These are phyloP conservation scores for Penicillium sp. DNA, from an alignment of 2,329 filamentous ascomycete genomes.

Conservation along the genomic window DNA sequence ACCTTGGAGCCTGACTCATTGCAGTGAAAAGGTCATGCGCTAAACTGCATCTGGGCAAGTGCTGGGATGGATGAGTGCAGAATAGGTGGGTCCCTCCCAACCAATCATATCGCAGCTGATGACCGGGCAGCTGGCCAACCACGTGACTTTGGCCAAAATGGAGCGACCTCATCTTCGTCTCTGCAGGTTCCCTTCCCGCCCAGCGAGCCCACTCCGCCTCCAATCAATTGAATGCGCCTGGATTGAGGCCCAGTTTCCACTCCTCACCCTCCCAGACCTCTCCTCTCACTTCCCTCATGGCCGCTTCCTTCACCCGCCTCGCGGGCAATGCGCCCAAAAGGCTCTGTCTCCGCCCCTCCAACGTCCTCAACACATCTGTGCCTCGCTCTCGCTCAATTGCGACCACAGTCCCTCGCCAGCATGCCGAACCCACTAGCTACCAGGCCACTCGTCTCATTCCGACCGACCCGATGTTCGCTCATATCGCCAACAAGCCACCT, in stretches of 20 bases:
- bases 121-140: constrained; percentile 35
- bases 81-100: constrained; percentile 19
- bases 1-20: not conserved
- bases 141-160: constrained; percentile 42
- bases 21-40: not conserved
- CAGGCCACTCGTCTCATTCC: constrained; percentile 60
- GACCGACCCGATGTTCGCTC: constrained; percentile 61
- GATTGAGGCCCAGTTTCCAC: constrained; percentile 38
- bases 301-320: constrained; percentile 64
- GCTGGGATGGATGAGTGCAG: constrained; percentile 7
- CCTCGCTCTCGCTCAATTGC: constrained; percentile 60
- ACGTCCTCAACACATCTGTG: constrained; percentile 44
- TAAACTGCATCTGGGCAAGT: constrained; percentile 3
- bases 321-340: constrained; percentile 64
- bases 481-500: constrained; percentile 47
- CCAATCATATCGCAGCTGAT: constrained; percentile 42
- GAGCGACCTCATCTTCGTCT: constrained; percentile 35
- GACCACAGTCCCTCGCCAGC: constrained; percentile 58
- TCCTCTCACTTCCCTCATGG: constrained; percentile 52
- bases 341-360: constrained; percentile 59
- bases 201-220: constrained; percentile 33
- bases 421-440: constrained; percentile 55
- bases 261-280: constrained; percentile 21
- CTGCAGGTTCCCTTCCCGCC: constrained; percentile 34
- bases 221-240: constrained; percentile 40